Evolutionary conservation across 2,329 filamentous ascomycete genomes (phyloP).

Genomic region (Colletotrichum neosansevieriae): DNA sequence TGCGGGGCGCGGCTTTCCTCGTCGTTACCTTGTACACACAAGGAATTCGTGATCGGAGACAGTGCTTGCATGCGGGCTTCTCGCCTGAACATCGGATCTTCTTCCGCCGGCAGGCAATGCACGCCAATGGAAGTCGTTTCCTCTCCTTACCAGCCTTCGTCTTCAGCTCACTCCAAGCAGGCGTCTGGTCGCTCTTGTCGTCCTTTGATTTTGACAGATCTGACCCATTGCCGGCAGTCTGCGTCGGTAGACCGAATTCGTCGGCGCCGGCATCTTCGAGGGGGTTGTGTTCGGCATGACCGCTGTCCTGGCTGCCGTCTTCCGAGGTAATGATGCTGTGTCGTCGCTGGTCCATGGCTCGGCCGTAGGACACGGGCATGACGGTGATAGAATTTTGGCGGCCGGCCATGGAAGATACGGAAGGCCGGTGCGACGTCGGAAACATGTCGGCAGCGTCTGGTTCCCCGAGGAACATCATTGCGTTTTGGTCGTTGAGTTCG

Average conservation of each 20-base stretch:
- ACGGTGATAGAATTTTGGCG: conserved; percentile 53
- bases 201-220: conserved; percentile 68
- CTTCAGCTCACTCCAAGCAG: conserved; percentile 85
- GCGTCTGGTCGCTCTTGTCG: conserved; percentile 68
- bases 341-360: conserved; percentile 44
- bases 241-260: conserved; percentile 67
- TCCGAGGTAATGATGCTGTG: conserved; percentile 57
- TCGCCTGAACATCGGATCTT: conserved; percentile 98
- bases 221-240: conserved; percentile 62
- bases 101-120: conserved; percentile 94
- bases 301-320: conserved; percentile 57
- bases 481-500: conserved; percentile 54
- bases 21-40: conserved; percentile 98
- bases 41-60: conserved; percentile 88
- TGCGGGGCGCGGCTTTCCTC: conserved; percentile 91
- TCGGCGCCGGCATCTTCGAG: conserved; percentile 67
- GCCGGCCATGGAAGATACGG: conserved; percentile 53
- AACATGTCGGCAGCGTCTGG: conserved; percentile 50
- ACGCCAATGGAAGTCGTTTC: conserved; percentile 91
- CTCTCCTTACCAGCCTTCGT: conserved; percentile 96
- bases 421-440: conserved; percentile 46
- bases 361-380: conserved; percentile 44
- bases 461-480: conserved; percentile 54
- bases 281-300: conserved; percentile 58
- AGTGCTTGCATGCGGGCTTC: conserved; percentile 98